A percentile compares a stretch with the other conserved stretches of the same genome.
These are phyloP conservation scores for Elongisporangium anandrum DNA, from an alignment of 352 stramenopile genomes.

Conservation along the genomic window DNA sequence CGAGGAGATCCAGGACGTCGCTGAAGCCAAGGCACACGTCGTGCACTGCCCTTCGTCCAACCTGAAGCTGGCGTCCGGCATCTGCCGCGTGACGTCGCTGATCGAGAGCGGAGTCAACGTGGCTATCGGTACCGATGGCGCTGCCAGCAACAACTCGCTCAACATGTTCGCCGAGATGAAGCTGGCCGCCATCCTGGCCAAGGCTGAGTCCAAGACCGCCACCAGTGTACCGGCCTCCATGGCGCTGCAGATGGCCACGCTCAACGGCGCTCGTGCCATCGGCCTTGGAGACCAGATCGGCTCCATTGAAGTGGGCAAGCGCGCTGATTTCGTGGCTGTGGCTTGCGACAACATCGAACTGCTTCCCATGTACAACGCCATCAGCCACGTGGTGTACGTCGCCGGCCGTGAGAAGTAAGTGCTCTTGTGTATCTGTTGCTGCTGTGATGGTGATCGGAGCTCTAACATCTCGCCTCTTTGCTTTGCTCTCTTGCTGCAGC, in stretches of 20 bases:
- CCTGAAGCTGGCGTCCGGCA: conserved; percentile 85
- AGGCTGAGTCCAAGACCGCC: conserved; percentile 62
- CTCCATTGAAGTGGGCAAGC: conserved; percentile 82
- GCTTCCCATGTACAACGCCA: conserved; percentile 85
- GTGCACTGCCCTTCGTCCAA: conserved; percentile 90
- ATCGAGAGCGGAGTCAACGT: conserved; percentile 83
- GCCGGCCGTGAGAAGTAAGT: conserved; percentile 67
- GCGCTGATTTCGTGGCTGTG: conserved; percentile 81
- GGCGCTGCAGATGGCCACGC: conserved; percentile 84
- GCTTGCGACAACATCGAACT: conserved; percentile 79
- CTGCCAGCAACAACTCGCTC: conserved; percentile 87
- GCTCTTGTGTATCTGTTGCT: not conserved
- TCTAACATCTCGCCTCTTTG: too few species aligned
- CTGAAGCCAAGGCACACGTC: conserved; percentile 47
- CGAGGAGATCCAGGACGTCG: conserved; percentile 71
- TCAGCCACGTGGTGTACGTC: conserved; percentile 87
- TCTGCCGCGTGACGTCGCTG: conserved; percentile 73
- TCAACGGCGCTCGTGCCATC: conserved; percentile 87
- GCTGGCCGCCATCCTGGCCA: conserved; percentile 80
- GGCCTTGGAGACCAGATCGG: conserved; percentile 77
- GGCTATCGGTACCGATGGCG: conserved; percentile 81
- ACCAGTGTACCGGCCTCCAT: conserved; percentile 50
- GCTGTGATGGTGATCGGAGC: not conserved
- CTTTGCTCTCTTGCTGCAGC: conserved; percentile 10
- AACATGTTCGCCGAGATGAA: conserved; percentile 91